Evolutionary conservation across 306 rosid genomes (phyloP).

Genomic region (Glycine latifolia): DNA sequence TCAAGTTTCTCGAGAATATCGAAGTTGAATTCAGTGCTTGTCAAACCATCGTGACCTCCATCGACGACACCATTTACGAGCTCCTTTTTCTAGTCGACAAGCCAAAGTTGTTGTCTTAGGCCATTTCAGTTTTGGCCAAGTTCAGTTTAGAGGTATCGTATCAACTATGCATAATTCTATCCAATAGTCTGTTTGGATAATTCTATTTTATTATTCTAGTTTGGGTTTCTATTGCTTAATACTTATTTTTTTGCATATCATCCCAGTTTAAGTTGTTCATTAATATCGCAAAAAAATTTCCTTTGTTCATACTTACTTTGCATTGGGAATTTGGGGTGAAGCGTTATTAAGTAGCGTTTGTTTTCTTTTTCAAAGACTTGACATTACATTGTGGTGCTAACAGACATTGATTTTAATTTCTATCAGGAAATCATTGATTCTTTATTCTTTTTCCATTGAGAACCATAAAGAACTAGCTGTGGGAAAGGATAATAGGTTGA

Average conservation of each 20-base stretch:
- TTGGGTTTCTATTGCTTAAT: too few species aligned
- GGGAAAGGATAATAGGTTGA: background rate
- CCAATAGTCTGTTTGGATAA: background rate
- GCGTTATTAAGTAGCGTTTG: background rate
- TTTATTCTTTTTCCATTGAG: constrained; percentile 23
- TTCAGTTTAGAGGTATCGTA: constrained; percentile 88
- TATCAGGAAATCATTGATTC: background rate
- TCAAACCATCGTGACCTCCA: constrained; percentile 86
- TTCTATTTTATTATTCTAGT: background rate
- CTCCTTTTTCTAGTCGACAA: constrained; percentile 91
- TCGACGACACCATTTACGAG: constrained; percentile 90
- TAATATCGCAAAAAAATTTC: background rate
- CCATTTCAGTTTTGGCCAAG: constrained; percentile 87
- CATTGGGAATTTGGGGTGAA: constrained; percentile 24
- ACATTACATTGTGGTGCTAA: background rate
- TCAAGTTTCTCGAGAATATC: constrained; percentile 87
- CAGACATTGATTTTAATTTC: constrained; percentile 9
- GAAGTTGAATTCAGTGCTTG: constrained; percentile 98
- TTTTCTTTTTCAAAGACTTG: background rate
- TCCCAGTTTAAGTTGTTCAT: too few species aligned
- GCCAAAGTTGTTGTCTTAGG: constrained; percentile 82
- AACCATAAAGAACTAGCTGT: constrained; percentile 4
- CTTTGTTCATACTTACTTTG: background rate
- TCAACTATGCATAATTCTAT: too few species aligned
- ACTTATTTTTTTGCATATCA: too few species aligned